Evolutionary conservation across 345 rosid genomes (phyloP).

Genomic region (Rhizophora apiculata): DNA sequence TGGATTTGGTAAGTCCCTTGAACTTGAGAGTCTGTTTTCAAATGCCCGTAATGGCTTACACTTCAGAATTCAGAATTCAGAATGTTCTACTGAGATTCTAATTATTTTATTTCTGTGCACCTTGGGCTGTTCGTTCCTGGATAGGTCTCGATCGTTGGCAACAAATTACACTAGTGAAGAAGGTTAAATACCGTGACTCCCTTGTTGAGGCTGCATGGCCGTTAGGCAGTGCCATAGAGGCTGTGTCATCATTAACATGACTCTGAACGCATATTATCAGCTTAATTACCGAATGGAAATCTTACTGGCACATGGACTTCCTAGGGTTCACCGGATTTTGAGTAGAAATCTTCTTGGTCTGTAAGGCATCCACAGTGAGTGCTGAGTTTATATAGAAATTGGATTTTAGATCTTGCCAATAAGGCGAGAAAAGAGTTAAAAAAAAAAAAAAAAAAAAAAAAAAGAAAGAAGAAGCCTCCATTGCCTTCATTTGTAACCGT

Average conservation of each 20-base stretch:
- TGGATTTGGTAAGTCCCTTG: conserved; percentile 64
- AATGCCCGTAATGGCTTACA: not conserved
- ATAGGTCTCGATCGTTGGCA: conserved; percentile 68
- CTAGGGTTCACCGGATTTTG: not conserved
- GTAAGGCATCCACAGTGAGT: conserved; percentile 7
- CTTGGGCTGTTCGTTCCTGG: not conserved
- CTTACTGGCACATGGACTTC: not conserved
- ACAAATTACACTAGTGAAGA: conserved; percentile 66
- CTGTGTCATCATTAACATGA: conserved; percentile 45
- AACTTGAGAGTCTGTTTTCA: not conserved
- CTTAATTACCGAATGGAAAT: not conserved
- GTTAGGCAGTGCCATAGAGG: conserved; percentile 88
- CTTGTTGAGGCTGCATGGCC: conserved; percentile 95
- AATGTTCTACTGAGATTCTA: not conserved
- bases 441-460: not conserved
- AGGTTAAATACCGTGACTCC: conserved; percentile 52
- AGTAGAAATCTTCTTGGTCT: not conserved
- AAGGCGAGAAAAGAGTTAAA: not conserved
- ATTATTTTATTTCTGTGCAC: too few species aligned
- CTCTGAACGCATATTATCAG: not conserved
- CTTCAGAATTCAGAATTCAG: too few species aligned
- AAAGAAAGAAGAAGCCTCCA: not conserved
- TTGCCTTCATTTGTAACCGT: conserved; percentile 39
- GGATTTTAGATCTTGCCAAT: conserved; percentile 29
- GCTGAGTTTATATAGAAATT: conserved; percentile 13